A percentile compares a stretch with the other conserved stretches of the same genome.
phyloP scores from a whole-genome alignment of 352 stramenopile species.

The Globisporangium lucens region DNA sequence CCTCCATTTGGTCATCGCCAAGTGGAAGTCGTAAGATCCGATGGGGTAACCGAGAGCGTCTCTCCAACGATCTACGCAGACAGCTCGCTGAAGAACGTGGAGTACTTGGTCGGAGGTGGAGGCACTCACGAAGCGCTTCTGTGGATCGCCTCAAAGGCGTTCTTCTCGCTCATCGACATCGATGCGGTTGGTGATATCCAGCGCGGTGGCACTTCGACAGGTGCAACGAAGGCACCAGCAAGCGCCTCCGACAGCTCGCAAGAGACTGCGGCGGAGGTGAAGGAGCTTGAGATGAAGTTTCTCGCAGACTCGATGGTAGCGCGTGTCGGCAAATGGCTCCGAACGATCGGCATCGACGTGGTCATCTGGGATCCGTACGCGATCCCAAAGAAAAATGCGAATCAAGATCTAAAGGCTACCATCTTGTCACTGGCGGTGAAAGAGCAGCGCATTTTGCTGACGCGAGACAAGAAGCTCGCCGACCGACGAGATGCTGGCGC shows the following conservation, averaged over 20 bases:
- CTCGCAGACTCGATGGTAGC: conserved; percentile 72
- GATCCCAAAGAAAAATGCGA: conserved; percentile 26
- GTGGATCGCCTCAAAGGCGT: conserved; percentile 36
- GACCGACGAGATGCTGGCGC: conserved; percentile 60
- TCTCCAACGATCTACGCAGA: conserved; percentile 37
- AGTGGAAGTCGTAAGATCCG: neutral
- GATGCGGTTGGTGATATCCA: conserved; percentile 44
- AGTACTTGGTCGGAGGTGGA: conserved; percentile 44
- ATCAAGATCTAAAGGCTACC: conserved; percentile 39
- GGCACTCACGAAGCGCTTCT: conserved; percentile 42
- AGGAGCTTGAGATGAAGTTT: conserved; percentile 41
- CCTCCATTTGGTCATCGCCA: conserved; percentile 51
- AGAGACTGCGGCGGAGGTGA: neutral
- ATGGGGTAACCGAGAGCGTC: neutral
- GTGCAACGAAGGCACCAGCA: conserved; percentile 2
- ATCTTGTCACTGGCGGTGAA: conserved; percentile 45
- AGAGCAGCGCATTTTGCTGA: conserved; percentile 75
- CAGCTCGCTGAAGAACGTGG: conserved; percentile 27
- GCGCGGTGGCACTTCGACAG: conserved; percentile 23
- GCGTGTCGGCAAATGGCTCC: conserved; percentile 66
- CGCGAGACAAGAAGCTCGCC: conserved; percentile 70
- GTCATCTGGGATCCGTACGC: conserved; percentile 59
- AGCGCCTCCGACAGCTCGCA: neutral
- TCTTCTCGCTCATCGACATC: conserved; percentile 42
- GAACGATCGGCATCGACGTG: conserved; percentile 72